These are phyloP conservation scores for Pyrenophora tritici-repentis DNA, from an alignment of 2,329 filamentous ascomycete genomes.

Conservation along the genomic window DNA sequence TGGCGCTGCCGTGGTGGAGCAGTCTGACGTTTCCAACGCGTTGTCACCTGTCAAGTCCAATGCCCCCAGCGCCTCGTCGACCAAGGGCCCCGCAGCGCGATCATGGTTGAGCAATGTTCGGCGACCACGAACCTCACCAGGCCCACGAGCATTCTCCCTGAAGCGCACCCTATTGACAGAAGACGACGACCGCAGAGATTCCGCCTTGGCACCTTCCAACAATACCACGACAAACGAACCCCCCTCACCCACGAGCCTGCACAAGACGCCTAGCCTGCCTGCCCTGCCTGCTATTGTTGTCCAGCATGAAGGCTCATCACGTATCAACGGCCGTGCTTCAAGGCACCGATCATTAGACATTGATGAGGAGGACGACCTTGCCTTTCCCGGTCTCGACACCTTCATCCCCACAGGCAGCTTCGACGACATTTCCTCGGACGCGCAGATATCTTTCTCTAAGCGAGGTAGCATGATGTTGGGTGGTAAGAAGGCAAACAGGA, in stretches of 20 bases:
- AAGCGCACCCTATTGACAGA: constrained; percentile 37
- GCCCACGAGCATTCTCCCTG: constrained; percentile 39
- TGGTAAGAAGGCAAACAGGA: constrained; percentile 55
- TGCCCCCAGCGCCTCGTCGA: constrained; percentile 18
- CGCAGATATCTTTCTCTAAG: constrained; percentile 63
- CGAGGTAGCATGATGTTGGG: constrained; percentile 64
- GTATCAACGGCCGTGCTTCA: constrained; percentile 6
- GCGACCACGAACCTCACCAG: constrained; percentile 46
- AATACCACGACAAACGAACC: constrained; percentile 40
- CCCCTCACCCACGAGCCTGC: constrained; percentile 37
- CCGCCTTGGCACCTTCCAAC: constrained; percentile 46
- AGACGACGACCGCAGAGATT: constrained; percentile 48
- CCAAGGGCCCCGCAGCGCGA: constrained; percentile 33
- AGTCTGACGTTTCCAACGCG: constrained; percentile 12
- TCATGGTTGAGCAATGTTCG: constrained; percentile 46
- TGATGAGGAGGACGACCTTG: constrained; percentile 12
- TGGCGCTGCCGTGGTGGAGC: constrained; percentile 24
- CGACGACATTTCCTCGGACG: constrained; percentile 57
- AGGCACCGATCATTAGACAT: constrained; percentile 14
- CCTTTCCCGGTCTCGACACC: constrained; percentile 58
- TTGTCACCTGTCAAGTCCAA: constrained; percentile 19
- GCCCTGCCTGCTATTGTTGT: constrained; percentile 53
- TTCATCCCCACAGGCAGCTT: constrained; percentile 61
- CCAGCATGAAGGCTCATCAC: constrained; percentile 44
- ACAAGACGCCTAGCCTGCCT: constrained; percentile 50